Evolutionary conservation across 2,329 filamentous ascomycete genomes (phyloP).

Genomic region (Colletotrichum shisoi): DNA sequence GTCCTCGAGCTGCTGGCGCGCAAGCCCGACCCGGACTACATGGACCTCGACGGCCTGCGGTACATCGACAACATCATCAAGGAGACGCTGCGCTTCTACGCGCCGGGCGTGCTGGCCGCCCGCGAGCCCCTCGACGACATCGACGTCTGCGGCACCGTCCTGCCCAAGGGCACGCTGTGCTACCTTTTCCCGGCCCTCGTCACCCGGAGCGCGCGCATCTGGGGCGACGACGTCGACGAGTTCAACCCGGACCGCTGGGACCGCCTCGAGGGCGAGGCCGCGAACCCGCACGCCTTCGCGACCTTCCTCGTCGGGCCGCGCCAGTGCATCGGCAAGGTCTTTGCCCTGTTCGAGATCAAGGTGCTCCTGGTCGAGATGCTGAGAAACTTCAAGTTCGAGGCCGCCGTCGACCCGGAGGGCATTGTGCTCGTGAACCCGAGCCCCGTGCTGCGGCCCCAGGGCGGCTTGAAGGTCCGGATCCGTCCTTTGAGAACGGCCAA

Average conservation of each 20-base stretch:
- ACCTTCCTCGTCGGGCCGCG: constrained; percentile 51
- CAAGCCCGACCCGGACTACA: constrained; percentile 51
- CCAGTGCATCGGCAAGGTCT: constrained; percentile 51
- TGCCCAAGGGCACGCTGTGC: constrained; percentile 50
- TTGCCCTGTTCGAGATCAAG: constrained; percentile 52
- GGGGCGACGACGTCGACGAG: constrained; percentile 50
- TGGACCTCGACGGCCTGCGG: constrained; percentile 48
- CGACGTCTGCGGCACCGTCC: constrained; percentile 46
- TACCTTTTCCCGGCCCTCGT: constrained; percentile 50
- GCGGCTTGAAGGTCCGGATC: constrained; percentile 3
- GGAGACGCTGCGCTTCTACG: constrained; percentile 54
- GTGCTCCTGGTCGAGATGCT: constrained; percentile 48
- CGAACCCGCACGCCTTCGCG: constrained; percentile 47
- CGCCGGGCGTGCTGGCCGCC: constrained; percentile 49
- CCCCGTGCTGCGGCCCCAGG: constrained; percentile 8
- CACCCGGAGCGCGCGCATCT: constrained; percentile 49
- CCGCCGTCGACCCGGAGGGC: constrained; percentile 40
- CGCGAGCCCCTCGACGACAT: constrained; percentile 47
- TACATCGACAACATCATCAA: constrained; percentile 56
- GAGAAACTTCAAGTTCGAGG: constrained; percentile 45
- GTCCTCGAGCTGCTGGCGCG: constrained; percentile 51
- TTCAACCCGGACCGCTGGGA: constrained; percentile 53
- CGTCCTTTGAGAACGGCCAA: not conserved
- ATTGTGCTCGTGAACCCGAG: constrained; percentile 38
- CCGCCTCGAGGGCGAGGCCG: constrained; percentile 40